Percentiles rank a stretch among this genome's conserved stretches.
phyloP scores from a whole-genome alignment of 2,329 filamentous ascomycete genomes.

The Paecilomyces fulvus region DNA sequence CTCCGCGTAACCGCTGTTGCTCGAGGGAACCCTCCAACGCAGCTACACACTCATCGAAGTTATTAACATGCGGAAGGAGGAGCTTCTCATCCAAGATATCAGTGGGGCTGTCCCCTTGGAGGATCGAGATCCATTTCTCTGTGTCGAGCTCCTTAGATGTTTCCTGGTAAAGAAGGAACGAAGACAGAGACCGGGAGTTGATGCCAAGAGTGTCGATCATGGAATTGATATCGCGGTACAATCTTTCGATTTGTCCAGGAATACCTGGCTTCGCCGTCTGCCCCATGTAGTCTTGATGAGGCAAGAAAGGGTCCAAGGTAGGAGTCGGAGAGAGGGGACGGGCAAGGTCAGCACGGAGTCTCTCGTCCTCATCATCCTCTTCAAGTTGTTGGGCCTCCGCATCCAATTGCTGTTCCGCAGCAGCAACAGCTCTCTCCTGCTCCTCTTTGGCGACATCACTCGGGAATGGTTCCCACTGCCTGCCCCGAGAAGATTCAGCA shows the following conservation, averaged over 20 bases:
- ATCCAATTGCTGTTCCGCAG: constrained; percentile 23
- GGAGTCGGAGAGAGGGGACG: constrained; percentile 35
- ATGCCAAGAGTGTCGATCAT: constrained; percentile 92
- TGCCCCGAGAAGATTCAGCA: constrained; percentile 22
- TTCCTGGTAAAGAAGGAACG: constrained; percentile 45
- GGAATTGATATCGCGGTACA: constrained; percentile 50
- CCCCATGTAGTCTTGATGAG: constrained; percentile 39
- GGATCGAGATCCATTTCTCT: constrained; percentile 37
- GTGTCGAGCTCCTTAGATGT: constrained; percentile 40
- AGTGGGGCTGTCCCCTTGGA: constrained; percentile 45
- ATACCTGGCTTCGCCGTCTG: constrained; percentile 39
- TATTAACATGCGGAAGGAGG: constrained; percentile 66
- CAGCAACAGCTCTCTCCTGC: constrained; percentile 19
- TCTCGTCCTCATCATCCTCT: constrained; percentile 42
- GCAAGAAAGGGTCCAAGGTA: constrained; percentile 40
- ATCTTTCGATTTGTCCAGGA: constrained; percentile 41
- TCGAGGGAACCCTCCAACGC: constrained; percentile 59
- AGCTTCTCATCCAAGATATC: constrained; percentile 65
- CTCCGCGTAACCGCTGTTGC: constrained; percentile 58
- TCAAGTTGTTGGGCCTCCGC: constrained; percentile 30
- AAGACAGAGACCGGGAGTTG: constrained; percentile 61
- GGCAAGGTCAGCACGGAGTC: constrained; percentile 36
- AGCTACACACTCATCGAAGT: constrained; percentile 57
- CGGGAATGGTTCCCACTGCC: constrained; percentile 13
- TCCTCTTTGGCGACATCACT: constrained; percentile 19